Evolutionary conservation across 2,329 filamentous ascomycete species (phyloP).

Genomic region (Aspergillus sp.): DNA sequence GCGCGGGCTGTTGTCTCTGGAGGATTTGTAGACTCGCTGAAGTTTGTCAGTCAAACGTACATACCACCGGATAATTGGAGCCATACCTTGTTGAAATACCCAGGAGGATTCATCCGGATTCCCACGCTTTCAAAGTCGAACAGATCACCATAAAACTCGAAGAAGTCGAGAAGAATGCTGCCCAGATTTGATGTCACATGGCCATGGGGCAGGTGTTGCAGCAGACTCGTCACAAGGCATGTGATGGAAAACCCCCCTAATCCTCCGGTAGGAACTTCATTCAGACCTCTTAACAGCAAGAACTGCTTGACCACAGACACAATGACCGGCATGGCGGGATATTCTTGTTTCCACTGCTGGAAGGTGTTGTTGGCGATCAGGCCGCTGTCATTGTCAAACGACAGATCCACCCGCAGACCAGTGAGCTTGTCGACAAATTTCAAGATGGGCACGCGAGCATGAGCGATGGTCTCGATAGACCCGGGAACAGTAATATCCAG

Average conservation of each 20-base stretch:
- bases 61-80: neutral
- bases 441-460: conserved; percentile 84
- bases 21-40: conserved; percentile 49
- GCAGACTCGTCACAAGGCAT: conserved; percentile 84
- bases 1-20: conserved; percentile 60
- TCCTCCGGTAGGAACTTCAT: conserved; percentile 87
- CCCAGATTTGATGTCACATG: conserved; percentile 71
- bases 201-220: conserved; percentile 74
- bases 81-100: conserved; percentile 73
- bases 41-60: conserved; percentile 7
- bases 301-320: conserved; percentile 92
- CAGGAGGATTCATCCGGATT: conserved; percentile 73
- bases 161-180: conserved; percentile 79
- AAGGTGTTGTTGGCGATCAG: conserved; percentile 80
- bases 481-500: conserved; percentile 57
- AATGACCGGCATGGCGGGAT: conserved; percentile 80
- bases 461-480: conserved; percentile 66
- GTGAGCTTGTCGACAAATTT: conserved; percentile 83
- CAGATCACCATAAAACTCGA: conserved; percentile 81
- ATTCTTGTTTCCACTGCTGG: conserved; percentile 71
- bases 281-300: conserved; percentile 80
- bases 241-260: conserved; percentile 93
- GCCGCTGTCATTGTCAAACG: conserved; percentile 88
- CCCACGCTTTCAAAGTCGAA: conserved; percentile 71
- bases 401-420: conserved; percentile 83